Evolutionary conservation across 352 stramenopile species (phyloP), one percentile per base, ranked within the genome.

Genomic region (Hyaloperonospora arabidopsidis): DNA sequence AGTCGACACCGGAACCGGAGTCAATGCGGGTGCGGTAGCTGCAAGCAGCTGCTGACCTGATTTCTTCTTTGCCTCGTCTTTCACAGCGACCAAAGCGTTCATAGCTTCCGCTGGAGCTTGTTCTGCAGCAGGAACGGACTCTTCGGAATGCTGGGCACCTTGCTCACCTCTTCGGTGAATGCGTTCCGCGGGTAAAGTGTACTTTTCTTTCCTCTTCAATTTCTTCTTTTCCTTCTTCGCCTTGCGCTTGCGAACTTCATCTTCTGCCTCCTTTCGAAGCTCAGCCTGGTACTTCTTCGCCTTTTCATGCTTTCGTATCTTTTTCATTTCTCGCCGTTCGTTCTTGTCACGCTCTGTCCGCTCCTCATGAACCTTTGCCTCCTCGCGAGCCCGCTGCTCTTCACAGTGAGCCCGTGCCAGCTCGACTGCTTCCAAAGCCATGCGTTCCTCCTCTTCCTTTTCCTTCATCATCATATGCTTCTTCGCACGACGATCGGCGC

Each of bases 201-300:
- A 86, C 68, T 86, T 86, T 19, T 76, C 65, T 50, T 74, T 74
- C 51, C 73, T 73, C 22, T 74, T 72, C n/a, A 47, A 45, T 57
- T 80, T 82, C 28, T 74, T 79, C 38, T 54, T 67, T 35, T 70
- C 59, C 38, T 70, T 64, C 39, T 70, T 68, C 21, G 71, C 62
- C 51, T 61, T 67, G 29, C 39, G 48, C 40, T 82, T 59, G 19
- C 62, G 61, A 36, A 70, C 60, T 34, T 79, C 74, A 18, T 68
- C 44, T 34, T 75, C 63, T 18, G 70, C 53, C 39, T 73, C 21
- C 40, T 75, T 69, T 11, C 59, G 52, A 2, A 72, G 57, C 39
- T 76, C 61, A 3, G 57, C 68, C 47, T 70, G 67, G 15, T 60
- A 63, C 36, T 76, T 65, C 22, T 73, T 65, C 1, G 61, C 49